These are phyloP conservation scores for Colletotrichum ledebouriae DNA, from an alignment of 2,329 filamentous ascomycete genomes.

Conservation along the genomic window DNA sequence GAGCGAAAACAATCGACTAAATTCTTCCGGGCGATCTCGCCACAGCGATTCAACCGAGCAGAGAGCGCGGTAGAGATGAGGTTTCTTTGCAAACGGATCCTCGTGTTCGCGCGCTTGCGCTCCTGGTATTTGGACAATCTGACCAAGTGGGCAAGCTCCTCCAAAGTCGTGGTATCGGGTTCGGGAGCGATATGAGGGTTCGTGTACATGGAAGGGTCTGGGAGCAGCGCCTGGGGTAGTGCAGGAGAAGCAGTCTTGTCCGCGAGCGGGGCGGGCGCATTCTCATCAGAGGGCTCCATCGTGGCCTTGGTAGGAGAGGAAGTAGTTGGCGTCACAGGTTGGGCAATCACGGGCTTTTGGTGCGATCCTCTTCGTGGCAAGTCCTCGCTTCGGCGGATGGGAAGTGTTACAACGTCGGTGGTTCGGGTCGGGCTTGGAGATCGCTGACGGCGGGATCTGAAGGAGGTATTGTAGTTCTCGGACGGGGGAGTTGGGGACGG, in stretches of 20 bases:
- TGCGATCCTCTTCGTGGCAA: constrained; percentile 56
- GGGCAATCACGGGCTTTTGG: constrained; percentile 65
- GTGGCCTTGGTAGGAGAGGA: constrained; percentile 43
- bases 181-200: constrained; percentile 72
- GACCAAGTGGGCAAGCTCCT: constrained; percentile 83
- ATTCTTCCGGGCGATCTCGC: constrained; percentile 80
- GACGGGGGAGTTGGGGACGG: constrained; percentile 51
- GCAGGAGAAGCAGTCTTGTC: constrained; percentile 60
- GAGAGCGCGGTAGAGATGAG: constrained; percentile 82
- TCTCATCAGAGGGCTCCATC: constrained; percentile 46
- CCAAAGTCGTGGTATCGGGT: constrained; percentile 76
- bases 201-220: constrained; percentile 75
- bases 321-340: constrained; percentile 52
- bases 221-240: constrained; percentile 65
- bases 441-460: constrained; percentile 64
- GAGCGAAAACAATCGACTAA: constrained; percentile 83
- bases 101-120: constrained; percentile 80
- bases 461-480: constrained; percentile 69
- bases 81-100: constrained; percentile 80
- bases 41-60: constrained; percentile 79
- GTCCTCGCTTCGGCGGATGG: constrained; percentile 61
- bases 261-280: constrained; percentile 47
- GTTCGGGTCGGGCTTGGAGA: constrained; percentile 69
- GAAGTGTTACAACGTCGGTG: constrained; percentile 58
- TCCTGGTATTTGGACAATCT: constrained; percentile 85